Evolutionary conservation across 140 eudicot genomes (phyloP), one percentile per base, ranked within the genome.

Genomic region (Anethum foeniculum): DNA sequence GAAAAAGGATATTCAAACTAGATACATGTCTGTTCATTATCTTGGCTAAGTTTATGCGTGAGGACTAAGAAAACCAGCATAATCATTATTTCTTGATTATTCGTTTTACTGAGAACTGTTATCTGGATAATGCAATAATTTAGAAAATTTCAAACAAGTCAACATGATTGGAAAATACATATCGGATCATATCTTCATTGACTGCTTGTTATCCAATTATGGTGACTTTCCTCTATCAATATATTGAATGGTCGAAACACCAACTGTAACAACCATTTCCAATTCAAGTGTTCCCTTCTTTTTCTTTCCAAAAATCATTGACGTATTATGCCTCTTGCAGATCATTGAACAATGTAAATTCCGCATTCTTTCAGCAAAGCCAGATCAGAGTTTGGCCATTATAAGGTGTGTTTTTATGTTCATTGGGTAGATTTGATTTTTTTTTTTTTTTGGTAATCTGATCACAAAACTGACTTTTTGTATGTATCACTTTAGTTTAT

Each of bases 291-390:
- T 10, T 75, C 14, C 23, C 39, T 47, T 75, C 27, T 47, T 25
- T 2, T 75, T 11, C 78, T 23, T 43, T 32, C 52, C 54, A 2
- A 75, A 47, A 75, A 54, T 44, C 38, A 74, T 25, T 74, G n/a
- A 44, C 7, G 13, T 74, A 62, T 10, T 8, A 23, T 44, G 58
- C 81, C 75, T 68, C 75, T 44, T 82, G 85, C 90, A 92, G 97
- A 92, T 92, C 69, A 79, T 92, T 62, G 96, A 92, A 84, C 97
- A 92, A 79, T 88, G 96, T 85, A 92, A 92, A 82, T 90, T 90
- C 48, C 88, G 89, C 72, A 78, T 90, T 80, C 93, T 90, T 44
- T 92, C 96, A 71, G 81, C 83, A 81, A 92, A 90, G 89, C 96
- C 91, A n/a, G 92, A 89, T 21, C 90, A 87, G 84, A 81, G 88